These are phyloP conservation scores for Russula foetens DNA, from an alignment of 768 basidiomycete genomes.

Conservation along the genomic window DNA sequence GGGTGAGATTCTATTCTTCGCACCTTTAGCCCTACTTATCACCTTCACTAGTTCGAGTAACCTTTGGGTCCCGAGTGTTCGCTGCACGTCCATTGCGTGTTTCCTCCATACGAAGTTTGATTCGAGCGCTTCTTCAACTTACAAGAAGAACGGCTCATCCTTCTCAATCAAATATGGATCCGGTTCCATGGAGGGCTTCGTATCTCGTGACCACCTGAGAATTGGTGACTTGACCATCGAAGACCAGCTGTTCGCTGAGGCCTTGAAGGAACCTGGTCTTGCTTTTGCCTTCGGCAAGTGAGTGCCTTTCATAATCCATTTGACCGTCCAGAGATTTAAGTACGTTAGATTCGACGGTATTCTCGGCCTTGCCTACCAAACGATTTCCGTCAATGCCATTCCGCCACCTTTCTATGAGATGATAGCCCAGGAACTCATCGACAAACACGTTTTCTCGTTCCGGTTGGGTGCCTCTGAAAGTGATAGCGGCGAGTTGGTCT, in stretches of 20 bases:
- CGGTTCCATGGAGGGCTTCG: slow-evolving; percentile 94
- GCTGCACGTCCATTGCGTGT: slow-evolving; percentile 85
- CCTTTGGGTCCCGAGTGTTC: slow-evolving; percentile 82
- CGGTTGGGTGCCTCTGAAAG: slow-evolving; percentile 78
- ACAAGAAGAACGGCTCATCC: slow-evolving; percentile 82
- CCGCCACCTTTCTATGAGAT: slow-evolving; percentile 92
- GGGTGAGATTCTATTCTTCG: slow-evolving; percentile 38
- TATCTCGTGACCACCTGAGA: slow-evolving; percentile 70
- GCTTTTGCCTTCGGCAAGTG: slow-evolving; percentile 95
- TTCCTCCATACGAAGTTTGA: slow-evolving; percentile 95
- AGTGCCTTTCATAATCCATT: slow-evolving; percentile 25
- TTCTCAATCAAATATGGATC: slow-evolving; percentile 94
- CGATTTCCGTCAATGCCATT: slow-evolving; percentile 90
- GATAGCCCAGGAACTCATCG: slow-evolving; percentile 74
- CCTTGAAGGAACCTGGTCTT: slow-evolving; percentile 91
- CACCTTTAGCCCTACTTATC: slow-evolving; percentile 1
- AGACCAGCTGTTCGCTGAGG: slow-evolving; percentile 87
- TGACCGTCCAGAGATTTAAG: not conserved
- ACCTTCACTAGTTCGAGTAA: slow-evolving; percentile 63
- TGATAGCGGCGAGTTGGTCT: slow-evolving; percentile 86
- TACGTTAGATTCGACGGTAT: slow-evolving; percentile 83
- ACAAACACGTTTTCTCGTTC: slow-evolving; percentile 90
- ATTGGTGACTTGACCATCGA: slow-evolving; percentile 80
- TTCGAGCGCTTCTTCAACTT: slow-evolving; percentile 63
- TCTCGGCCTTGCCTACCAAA: slow-evolving; percentile 89